phyloP scores from a whole-genome alignment of 2,329 filamentous ascomycete species.

The Pseudogymnoascus sp. region DNA sequence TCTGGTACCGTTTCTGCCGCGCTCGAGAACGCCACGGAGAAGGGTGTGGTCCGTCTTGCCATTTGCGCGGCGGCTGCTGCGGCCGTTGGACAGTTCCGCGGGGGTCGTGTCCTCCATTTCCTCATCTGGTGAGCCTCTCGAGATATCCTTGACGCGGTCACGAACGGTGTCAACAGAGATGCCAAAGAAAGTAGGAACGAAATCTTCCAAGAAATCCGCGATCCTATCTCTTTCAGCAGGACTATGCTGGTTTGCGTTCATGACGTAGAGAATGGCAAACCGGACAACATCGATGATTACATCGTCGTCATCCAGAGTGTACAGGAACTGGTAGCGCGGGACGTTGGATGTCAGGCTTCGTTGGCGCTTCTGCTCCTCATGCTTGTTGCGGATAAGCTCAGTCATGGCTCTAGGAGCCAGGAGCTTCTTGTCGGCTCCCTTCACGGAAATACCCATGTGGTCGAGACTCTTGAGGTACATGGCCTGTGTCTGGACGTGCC shows the following conservation, averaged over 20 bases:
- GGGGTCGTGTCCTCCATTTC: conserved; percentile 66
- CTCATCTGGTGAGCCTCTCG: conserved; percentile 67
- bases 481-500: conserved; percentile 89
- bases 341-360: conserved; percentile 56
- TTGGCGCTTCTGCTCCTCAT: conserved; percentile 79
- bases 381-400: conserved; percentile 84
- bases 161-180: conserved; percentile 64
- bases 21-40: conserved; percentile 80
- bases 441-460: conserved; percentile 89
- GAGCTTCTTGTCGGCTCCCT: conserved; percentile 82
- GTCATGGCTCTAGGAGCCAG: conserved; percentile 86
- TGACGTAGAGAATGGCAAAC: conserved; percentile 58
- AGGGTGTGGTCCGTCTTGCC: conserved; percentile 72
- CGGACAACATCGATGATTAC: conserved; percentile 58
- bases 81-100: conserved; percentile 63
- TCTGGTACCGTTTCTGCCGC: conserved; percentile 62
- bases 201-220: conserved; percentile 68
- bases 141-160: conserved; percentile 61
- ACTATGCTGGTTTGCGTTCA: conserved; percentile 65
- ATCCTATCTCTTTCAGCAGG: conserved; percentile 68
- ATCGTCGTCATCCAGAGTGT: conserved; percentile 65
- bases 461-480: conserved; percentile 96
- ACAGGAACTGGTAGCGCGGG: conserved; percentile 67
- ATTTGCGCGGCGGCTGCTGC: conserved; percentile 54
- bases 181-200: conserved; percentile 71